Evolutionary conservation across 2,329 filamentous ascomycete genomes (phyloP).

Genomic region (Ceratocystis ficicola): DNA sequence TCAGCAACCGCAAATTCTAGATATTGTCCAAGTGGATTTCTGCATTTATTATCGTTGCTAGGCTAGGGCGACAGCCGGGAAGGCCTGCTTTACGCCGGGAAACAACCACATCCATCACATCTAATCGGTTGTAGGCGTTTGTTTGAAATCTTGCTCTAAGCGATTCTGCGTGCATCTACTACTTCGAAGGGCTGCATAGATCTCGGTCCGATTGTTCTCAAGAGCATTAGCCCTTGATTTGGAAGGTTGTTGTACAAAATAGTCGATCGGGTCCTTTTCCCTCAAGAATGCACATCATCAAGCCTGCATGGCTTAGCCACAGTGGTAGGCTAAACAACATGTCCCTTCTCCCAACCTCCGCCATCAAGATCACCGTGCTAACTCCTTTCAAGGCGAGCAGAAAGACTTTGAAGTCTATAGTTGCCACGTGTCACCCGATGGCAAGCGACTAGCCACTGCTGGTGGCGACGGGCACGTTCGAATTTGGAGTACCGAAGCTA

Average conservation of each 20-base stretch:
- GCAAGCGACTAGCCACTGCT: constrained; percentile 79
- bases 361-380: background rate
- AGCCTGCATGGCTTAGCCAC: constrained; percentile 91
- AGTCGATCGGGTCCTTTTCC: background rate
- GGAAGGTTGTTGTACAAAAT: background rate
- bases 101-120: background rate
- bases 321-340: constrained; percentile 38
- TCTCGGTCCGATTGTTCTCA: background rate
- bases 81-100: background rate
- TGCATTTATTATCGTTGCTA: background rate
- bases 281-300: constrained; percentile 67
- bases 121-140: background rate
- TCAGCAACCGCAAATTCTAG: background rate
- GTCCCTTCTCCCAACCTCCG: background rate
- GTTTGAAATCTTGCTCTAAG: background rate
- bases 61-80: background rate
- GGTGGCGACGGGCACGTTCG: constrained; percentile 96
- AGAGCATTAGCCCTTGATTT: too few relatives aligned
- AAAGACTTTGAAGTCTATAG: constrained; percentile 98
- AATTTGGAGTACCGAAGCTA: constrained; percentile 93
- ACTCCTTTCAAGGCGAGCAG: constrained; percentile 50
- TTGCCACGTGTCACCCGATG: constrained; percentile 93
- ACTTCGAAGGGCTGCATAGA: background rate
- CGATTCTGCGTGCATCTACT: background rate
- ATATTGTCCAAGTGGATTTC: background rate